phyloP scores from a whole-genome alignment of 495 filamentous ascomycete species.

The Extremus antarcticus region DNA sequence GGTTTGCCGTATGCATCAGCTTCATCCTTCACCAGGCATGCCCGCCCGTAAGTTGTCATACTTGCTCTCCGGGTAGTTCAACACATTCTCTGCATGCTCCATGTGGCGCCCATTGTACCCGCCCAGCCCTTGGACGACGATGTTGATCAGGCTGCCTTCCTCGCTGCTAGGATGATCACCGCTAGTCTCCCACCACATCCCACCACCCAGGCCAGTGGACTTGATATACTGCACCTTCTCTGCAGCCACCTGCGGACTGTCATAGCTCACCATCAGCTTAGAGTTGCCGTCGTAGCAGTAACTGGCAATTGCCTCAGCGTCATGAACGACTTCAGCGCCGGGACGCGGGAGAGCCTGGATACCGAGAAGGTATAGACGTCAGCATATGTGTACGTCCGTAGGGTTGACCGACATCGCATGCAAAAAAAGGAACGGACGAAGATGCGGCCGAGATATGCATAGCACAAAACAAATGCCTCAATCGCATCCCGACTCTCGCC shows the following conservation, averaged over 20 bases:
- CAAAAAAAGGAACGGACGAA: neutral
- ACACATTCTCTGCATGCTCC: conserved; percentile 15
- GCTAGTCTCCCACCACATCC: conserved; percentile 86
- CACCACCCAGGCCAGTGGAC: conserved; percentile 56
- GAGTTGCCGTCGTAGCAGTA: conserved; percentile 55
- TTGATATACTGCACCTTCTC: conserved; percentile 58
- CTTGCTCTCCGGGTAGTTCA: conserved; percentile 23
- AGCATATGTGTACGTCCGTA: too few species aligned
- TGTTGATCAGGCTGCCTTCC: conserved; percentile 17
- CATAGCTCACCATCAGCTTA: conserved; percentile 64
- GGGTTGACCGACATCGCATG: too few species aligned
- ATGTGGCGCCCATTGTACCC: conserved; percentile 17
- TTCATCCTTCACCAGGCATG: conserved; percentile 15
- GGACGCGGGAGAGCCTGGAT: conserved; percentile 38
- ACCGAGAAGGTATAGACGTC: neutral
- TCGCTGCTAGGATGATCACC: conserved; percentile 43
- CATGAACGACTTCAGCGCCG: conserved; percentile 38
- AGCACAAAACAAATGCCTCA: conserved; percentile 4
- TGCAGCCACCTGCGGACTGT: conserved; percentile 48
- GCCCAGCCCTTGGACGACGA: conserved; percentile 15
- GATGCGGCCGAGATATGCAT: neutral
- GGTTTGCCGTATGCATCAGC: conserved; percentile 31
- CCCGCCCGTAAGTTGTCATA: conserved; percentile 23
- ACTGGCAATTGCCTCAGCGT: conserved; percentile 45
- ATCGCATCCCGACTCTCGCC: too few species aligned